phyloP scores from a whole-genome alignment of 441 rosid species.

The Erodium trifolium region DNA sequence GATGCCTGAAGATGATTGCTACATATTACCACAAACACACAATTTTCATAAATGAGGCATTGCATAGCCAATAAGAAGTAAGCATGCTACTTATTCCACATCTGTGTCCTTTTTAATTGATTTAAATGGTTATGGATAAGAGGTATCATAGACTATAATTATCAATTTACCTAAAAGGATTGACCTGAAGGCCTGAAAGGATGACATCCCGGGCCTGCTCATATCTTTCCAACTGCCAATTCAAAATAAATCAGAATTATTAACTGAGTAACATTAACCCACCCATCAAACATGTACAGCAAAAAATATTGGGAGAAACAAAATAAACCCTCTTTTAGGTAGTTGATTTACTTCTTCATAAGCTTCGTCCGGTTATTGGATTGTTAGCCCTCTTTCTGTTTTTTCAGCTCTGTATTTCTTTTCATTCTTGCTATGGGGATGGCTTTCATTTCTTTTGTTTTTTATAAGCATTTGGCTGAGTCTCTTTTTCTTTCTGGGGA shows the following conservation, averaged over 20 bases:
- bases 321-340: background rate
- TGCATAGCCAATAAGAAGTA: slow-evolving; percentile 16
- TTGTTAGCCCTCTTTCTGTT: too few relatives aligned
- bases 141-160: slow-evolving; percentile 4
- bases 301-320: background rate
- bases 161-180: slow-evolving; percentile 67
- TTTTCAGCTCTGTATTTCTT: too few relatives aligned
- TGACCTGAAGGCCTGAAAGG: slow-evolving; percentile 81
- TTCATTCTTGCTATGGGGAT: too few relatives aligned
- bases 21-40: slow-evolving; percentile 40
- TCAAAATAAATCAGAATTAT: slow-evolving; percentile 8
- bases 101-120: background rate
- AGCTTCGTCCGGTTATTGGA: too few relatives aligned
- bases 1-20: slow-evolving; percentile 72
- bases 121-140: background rate
- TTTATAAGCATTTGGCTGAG: too few relatives aligned
- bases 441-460: too few relatives aligned
- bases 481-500: too few relatives aligned
- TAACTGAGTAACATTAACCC: background rate
- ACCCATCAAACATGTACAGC: background rate
- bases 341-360: too few relatives aligned
- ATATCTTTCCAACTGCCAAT: slow-evolving; percentile 75
- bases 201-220: slow-evolving; percentile 63
- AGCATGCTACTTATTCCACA: slow-evolving; percentile 2
- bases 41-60: slow-evolving; percentile 17